These are phyloP conservation scores for Penicillium diatomitis DNA, from an alignment of 495 filamentous ascomycete genomes.

Conservation along the genomic window DNA sequence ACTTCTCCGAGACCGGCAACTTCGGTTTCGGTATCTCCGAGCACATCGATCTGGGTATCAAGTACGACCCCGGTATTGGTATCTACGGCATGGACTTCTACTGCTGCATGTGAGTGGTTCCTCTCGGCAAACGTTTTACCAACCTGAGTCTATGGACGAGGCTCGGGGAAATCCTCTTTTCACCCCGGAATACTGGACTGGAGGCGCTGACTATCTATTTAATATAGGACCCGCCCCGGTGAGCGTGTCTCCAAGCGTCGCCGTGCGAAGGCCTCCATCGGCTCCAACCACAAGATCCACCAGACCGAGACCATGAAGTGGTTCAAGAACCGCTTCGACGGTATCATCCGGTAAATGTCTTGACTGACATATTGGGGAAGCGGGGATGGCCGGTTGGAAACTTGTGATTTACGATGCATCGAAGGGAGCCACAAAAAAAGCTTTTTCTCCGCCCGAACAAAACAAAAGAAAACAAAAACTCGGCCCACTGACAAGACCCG, in stretches of 20 bases:
- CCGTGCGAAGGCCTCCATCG: slow-evolving; percentile 77
- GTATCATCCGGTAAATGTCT: slow-evolving; percentile 75
- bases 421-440: slow-evolving; percentile 25
- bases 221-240: slow-evolving; percentile 76
- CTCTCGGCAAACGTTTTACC: not conserved
- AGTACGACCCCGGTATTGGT: slow-evolving; percentile 98
- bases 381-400: slow-evolving; percentile 14
- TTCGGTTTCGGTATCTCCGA: slow-evolving; percentile 99
- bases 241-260: slow-evolving; percentile 94
- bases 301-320: slow-evolving; percentile 91
- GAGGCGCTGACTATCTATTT: not conserved
- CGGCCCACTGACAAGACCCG: slow-evolving; percentile 12
- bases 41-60: slow-evolving; percentile 99
- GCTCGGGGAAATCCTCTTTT: no score
- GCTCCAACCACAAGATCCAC: slow-evolving; percentile 84
- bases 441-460: slow-evolving; percentile 6
- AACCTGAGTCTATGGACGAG: not conserved
- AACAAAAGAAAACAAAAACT: slow-evolving; percentile 21
- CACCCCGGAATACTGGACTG: slow-evolving; percentile 14
- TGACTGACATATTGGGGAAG: slow-evolving; percentile 15
- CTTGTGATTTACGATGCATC: slow-evolving; percentile 35
- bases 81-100: slow-evolving; percentile 99
- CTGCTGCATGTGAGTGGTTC: slow-evolving; percentile 80
- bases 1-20: slow-evolving; percentile 99
- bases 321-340: slow-evolving; percentile 99